Conservation (phyloP, 768 basidiomycete species). For the Pisolithus tinctorius region DNA sequence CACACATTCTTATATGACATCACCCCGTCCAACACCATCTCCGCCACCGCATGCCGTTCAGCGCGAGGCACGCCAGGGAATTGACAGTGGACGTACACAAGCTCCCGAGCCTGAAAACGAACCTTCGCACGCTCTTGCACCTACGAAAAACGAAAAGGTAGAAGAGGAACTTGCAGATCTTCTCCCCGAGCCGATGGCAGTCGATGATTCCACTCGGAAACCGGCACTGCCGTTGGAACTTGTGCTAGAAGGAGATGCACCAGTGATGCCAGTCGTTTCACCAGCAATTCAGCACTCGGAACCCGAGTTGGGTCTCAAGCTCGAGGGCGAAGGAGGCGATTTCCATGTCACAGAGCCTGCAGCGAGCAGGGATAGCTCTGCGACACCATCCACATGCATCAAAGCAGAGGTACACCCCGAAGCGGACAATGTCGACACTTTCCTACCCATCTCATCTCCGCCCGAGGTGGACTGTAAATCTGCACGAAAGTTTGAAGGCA, state of each 20-base stretch:
- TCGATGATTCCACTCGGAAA: not conserved
- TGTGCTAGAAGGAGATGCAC: not conserved
- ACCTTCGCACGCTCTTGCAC: not conserved
- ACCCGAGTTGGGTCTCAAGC: slow-evolving; percentile 4
- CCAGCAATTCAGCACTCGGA: slow-evolving; percentile 1
- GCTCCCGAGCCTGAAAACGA: no score
- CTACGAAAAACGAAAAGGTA: not conserved
- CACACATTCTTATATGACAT: not conserved
- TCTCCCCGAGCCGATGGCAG: not conserved
- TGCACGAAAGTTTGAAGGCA: slow-evolving; percentile 1
- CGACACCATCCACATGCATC: not conserved
- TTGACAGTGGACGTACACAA: no score
- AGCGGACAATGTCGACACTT: not conserved
- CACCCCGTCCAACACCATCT: not conserved
- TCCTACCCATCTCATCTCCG: slow-evolving; percentile 5
- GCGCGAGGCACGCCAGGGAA: no score
- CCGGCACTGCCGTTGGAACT: not conserved
- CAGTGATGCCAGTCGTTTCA: not conserved
- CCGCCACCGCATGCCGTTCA: not conserved
- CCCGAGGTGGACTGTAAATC: slow-evolving; percentile 5
- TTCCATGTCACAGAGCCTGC: slow-evolving; percentile 10
- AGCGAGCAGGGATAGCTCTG: not conserved
- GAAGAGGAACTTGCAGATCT: not conserved
- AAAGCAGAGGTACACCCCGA: not conserved
- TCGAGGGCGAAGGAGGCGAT: not conserved